These are phyloP conservation scores for Echites panduratus DNA, from an alignment of 257 asterid genomes.

Conservation along the genomic window DNA sequence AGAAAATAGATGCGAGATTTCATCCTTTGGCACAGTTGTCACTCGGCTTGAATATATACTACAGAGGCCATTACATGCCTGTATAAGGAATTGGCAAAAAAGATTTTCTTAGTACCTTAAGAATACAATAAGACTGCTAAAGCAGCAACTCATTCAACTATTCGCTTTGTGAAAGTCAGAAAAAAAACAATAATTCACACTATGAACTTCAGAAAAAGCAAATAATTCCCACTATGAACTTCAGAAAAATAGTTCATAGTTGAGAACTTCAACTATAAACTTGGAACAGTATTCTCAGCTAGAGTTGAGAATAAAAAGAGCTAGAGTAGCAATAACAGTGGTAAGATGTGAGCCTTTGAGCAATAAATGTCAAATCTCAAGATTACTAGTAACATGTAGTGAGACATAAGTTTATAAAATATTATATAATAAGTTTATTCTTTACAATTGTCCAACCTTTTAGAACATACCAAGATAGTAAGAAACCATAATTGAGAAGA, in stretches of 20 bases:
- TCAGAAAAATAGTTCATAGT: neutral
- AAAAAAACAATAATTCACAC: no score
- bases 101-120: neutral
- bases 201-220: no score
- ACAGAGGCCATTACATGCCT: slow-evolving; percentile 86
- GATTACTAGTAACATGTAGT: neutral
- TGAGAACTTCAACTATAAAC: no score
- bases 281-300: neutral
- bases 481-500: slow-evolving; percentile 2
- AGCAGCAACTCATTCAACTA: slow-evolving; percentile 10
- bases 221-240: no score
- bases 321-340: neutral
- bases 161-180: neutral
- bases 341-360: neutral
- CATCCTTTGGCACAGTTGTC: slow-evolving; percentile 52
- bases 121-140: neutral
- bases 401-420: neutral
- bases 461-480: neutral
- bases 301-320: neutral
- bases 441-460: neutral
- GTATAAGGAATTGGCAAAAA: slow-evolving; percentile 20
- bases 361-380: neutral
- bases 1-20: slow-evolving; percentile 52
- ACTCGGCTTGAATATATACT: slow-evolving; percentile 61
- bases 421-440: neutral